phyloP scores from a whole-genome alignment of 257 asterid genomes.

The Solanum sitiens region DNA sequence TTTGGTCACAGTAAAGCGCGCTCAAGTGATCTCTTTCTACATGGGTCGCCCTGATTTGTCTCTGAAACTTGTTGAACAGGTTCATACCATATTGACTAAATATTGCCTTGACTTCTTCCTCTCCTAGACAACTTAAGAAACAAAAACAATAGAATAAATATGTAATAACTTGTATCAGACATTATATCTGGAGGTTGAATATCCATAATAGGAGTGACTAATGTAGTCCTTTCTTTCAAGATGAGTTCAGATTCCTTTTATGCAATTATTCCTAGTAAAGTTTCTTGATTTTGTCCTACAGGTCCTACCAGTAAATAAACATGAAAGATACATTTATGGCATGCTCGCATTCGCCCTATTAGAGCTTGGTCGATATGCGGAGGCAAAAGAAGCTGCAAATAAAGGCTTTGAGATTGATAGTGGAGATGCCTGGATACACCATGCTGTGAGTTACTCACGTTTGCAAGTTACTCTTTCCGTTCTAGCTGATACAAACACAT shows the following conservation, averaged over 20 bases:
- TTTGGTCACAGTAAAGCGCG: slow-evolving; percentile 71
- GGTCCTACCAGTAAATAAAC: slow-evolving; percentile 62
- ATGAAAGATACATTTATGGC: slow-evolving; percentile 62
- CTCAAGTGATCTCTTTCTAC: slow-evolving; percentile 78
- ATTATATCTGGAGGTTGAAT: neutral
- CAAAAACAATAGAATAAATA: neutral
- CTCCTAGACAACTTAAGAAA: neutral
- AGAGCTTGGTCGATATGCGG: slow-evolving; percentile 76
- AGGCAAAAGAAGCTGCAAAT: slow-evolving; percentile 70
- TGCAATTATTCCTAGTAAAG: neutral
- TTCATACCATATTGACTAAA: neutral
- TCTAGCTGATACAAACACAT: neutral
- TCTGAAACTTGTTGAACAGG: slow-evolving; percentile 73
- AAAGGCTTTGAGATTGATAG: slow-evolving; percentile 61
- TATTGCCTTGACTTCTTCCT: neutral
- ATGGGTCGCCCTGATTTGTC: slow-evolving; percentile 80
- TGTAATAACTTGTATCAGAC: neutral
- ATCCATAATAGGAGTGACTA: neutral
- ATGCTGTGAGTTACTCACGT: slow-evolving; percentile 56
- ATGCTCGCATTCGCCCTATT: slow-evolving; percentile 85
- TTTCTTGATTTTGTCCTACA: slow-evolving; percentile 15
- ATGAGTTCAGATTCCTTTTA: neutral
- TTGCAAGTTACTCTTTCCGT: neutral
- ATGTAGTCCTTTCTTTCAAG: neutral
- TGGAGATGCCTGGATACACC: slow-evolving; percentile 90